Conservation (phyloP, 1,139 yeast species). For the Taiozyma onychis region DNA sequence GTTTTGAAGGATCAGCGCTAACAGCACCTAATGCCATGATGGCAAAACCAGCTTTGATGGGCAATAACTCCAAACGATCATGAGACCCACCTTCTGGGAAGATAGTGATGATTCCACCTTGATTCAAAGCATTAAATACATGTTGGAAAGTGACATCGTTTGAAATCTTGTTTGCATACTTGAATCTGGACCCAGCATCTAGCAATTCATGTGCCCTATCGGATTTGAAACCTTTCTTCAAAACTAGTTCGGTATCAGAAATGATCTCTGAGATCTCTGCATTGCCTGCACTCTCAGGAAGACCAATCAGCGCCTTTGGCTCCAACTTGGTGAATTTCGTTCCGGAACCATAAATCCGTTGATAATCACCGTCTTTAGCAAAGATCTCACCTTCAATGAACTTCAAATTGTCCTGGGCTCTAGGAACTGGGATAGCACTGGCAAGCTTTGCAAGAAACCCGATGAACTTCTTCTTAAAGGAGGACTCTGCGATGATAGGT, state of each 20-base stretch:
- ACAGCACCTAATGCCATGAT: constrained; percentile 77
- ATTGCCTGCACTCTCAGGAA: constrained; percentile 55
- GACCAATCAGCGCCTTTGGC: constrained; percentile 54
- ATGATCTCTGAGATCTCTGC: constrained; percentile 47
- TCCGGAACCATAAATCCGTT: constrained; percentile 35
- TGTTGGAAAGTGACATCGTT: constrained; percentile 53
- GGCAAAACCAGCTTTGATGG: constrained; percentile 77
- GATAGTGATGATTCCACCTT: constrained; percentile 56
- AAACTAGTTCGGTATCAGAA: constrained; percentile 45
- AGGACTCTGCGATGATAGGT: constrained; percentile 59
- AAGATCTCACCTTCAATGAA: constrained; percentile 42
- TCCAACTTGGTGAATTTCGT: constrained; percentile 42
- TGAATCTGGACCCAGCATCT: constrained; percentile 43
- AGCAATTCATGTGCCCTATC: constrained; percentile 35
- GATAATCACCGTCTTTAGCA: constrained; percentile 31
- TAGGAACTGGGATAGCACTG: constrained; percentile 65
- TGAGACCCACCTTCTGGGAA: constrained; percentile 86
- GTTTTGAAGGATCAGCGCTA: constrained; percentile 49
- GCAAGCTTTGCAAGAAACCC: constrained; percentile 54
- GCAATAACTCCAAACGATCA: constrained; percentile 67
- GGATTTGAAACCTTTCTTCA: constrained; percentile 45
- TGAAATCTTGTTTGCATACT: constrained; percentile 59
- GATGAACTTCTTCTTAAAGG: constrained; percentile 45
- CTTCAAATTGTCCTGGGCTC: constrained; percentile 62
- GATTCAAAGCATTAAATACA: constrained; percentile 57